These are phyloP conservation scores for Eragrostis tef DNA, from an alignment of 202 grass and related monocot genomes.

Conservation along the genomic window DNA sequence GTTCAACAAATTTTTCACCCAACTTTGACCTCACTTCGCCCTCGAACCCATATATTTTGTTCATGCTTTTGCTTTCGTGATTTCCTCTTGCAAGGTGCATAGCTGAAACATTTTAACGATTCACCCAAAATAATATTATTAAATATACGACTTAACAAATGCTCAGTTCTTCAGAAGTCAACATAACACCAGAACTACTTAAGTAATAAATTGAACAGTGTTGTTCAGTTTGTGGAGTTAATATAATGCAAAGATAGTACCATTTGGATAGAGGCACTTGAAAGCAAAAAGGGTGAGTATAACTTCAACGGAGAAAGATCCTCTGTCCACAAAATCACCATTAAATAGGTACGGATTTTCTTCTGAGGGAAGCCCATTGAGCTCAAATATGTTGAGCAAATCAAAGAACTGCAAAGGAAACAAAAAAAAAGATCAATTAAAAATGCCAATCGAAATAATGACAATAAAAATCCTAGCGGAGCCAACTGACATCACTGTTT, in stretches of 20 bases:
- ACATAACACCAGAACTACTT: background rate
- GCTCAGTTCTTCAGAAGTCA: constrained; percentile 3
- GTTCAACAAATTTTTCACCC: constrained; percentile 78
- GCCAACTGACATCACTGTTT: background rate
- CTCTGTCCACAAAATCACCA: constrained; percentile 97
- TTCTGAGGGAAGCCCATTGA: constrained; percentile 93
- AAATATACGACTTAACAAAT: background rate
- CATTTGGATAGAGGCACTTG: constrained; percentile 86
- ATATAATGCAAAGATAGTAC: constrained; percentile 53
- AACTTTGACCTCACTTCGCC: constrained; percentile 89
- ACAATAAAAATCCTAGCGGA: constrained; percentile 9
- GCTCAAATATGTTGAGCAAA: constrained; percentile 89
- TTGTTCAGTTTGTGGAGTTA: constrained; percentile 32
- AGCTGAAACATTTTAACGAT: constrained; percentile 55
- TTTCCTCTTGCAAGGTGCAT: constrained; percentile 94
- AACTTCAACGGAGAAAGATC: constrained; percentile 93
- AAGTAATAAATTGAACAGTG: background rate
- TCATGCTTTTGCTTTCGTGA: constrained; percentile 98
- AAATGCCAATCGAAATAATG: background rate
- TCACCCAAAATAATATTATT: background rate
- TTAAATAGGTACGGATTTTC: constrained; percentile 98
- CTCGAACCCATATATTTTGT: constrained; percentile 99
- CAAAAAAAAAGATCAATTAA: constrained; percentile 14
- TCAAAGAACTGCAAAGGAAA: constrained; percentile 76
- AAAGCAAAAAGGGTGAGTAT: constrained; percentile 94